Evolutionary conservation across 768 basidiomycete genomes (phyloP), one percentile per base, ranked within the genome.

Genomic region (Mycena albidolilacea): DNA sequence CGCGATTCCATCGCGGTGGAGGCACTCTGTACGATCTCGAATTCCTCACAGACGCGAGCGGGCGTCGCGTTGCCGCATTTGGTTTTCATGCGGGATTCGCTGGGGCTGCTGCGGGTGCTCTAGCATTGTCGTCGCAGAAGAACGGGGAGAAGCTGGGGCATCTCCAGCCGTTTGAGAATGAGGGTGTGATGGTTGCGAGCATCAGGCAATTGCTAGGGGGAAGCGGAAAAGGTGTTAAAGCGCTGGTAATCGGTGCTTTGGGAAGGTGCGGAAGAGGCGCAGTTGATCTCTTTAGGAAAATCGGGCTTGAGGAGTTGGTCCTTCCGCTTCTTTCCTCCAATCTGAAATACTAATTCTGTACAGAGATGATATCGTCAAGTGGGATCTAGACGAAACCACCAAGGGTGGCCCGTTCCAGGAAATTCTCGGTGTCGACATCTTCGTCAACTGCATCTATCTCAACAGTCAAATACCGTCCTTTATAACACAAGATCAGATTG

Each of bases 391-490:
- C 30, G 30, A 30, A 30, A 30, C 30, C 30, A 3, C 30, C 30
- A 30, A 30, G 85, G 97, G 97, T 38, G 98, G 98, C 1, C 98
- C 98, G 0, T 99, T 98, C 87, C 83, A 89, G 57, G 97, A 98
- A 85, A 96, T 99, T 71, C 89, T 99, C 41, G 95, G 96, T 4
- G 30, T 30, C 30, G 97, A 99, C 84, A 91, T 99, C 78, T 98
- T 99, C 79, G 91, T 99, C 88, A 99, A 99, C 86, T 99, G 98
- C 88, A 99, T 99, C 82, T 99, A 99, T 82, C 92, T 99, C 63
- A 92, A 91, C n/a, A 90, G 92, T 19, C 81, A 87, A 71, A 96
- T 97, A 67, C 95, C 96, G 0, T 84, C 91, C 21, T 99, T 98
- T 82, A 71, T 98, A 58, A 91, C 91, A 5, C 81, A 84, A 37